Evolutionary conservation across 441 rosid species (phyloP).

Genomic region (Eruca vesicaria): DNA sequence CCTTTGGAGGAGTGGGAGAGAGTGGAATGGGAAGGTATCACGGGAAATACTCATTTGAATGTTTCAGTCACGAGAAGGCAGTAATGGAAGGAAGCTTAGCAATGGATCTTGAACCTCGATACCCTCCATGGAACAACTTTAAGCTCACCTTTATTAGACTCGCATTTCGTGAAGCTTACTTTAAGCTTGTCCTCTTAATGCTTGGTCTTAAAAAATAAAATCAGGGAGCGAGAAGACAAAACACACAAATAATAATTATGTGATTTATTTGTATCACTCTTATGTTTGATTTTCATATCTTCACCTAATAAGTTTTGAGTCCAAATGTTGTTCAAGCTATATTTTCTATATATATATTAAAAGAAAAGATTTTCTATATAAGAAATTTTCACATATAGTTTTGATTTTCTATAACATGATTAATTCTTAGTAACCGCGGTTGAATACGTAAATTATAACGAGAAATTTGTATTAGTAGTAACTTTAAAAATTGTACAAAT

Average conservation of each 20-base stretch:
- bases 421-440: background rate
- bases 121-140: conserved; percentile 81
- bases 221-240: background rate
- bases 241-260: background rate
- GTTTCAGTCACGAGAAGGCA: conserved; percentile 86
- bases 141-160: conserved; percentile 58
- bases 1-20: conserved; percentile 89
- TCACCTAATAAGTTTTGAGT: background rate
- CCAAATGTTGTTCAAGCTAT: background rate
- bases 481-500: background rate
- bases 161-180: conserved; percentile 54
- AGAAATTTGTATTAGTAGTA: background rate
- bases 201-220: conserved; percentile 44
- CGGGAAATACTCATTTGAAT: conserved; percentile 82
- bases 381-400: background rate
- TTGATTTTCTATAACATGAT: background rate
- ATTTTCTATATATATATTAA: no score
- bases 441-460: background rate
- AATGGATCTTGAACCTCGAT: conserved; percentile 64
- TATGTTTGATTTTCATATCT: conserved; percentile 3
- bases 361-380: background rate
- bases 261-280: background rate
- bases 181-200: conserved; percentile 51
- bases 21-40: conserved; percentile 90
- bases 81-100: conserved; percentile 55